Evolutionary conservation across 352 stramenopile species (phyloP).

Genomic region (Globisporangium sylvaticum): DNA sequence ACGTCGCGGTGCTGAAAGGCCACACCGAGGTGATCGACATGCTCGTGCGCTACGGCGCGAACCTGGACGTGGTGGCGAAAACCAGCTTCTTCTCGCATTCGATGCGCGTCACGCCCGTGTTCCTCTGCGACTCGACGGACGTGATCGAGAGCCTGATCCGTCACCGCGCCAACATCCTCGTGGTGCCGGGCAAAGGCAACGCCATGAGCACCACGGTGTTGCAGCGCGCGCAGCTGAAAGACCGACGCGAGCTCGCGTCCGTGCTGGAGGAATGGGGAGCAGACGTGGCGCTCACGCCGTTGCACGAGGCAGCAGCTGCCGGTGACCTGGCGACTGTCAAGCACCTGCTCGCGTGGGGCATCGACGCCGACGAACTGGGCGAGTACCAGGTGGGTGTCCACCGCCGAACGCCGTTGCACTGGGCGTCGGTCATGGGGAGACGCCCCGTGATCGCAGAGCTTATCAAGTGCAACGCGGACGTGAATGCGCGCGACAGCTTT

Average conservation of each 20-base stretch:
- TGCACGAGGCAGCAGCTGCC: constrained; percentile 60
- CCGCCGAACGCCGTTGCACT: constrained; percentile 64
- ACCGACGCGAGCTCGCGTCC: constrained; percentile 46
- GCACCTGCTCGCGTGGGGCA: constrained; percentile 52
- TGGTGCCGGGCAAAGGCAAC: constrained; percentile 58
- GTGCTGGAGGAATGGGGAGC: constrained; percentile 70
- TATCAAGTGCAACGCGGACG: constrained; percentile 40
- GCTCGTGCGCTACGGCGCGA: constrained; percentile 50
- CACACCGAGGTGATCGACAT: constrained; percentile 59
- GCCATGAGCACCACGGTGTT: constrained; percentile 70
- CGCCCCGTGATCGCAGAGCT: constrained; percentile 47
- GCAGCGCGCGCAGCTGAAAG: constrained; percentile 60
- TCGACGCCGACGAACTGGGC: constrained; percentile 56
- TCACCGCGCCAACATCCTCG: constrained; percentile 64
- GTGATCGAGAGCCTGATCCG: constrained; percentile 59
- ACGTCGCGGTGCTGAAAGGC: constrained; percentile 63
- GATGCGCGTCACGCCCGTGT: constrained; percentile 68
- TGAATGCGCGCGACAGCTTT: constrained; percentile 56
- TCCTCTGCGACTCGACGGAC: constrained; percentile 68
- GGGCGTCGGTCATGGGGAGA: constrained; percentile 69
- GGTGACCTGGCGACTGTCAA: constrained; percentile 49
- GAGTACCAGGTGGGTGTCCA: constrained; percentile 67
- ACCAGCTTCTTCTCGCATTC: constrained; percentile 65
- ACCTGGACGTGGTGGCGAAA: constrained; percentile 52
- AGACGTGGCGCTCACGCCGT: constrained; percentile 71